Conservation (phyloP, 164 flowering plant species). For the Pachysandra terminalis region DNA sequence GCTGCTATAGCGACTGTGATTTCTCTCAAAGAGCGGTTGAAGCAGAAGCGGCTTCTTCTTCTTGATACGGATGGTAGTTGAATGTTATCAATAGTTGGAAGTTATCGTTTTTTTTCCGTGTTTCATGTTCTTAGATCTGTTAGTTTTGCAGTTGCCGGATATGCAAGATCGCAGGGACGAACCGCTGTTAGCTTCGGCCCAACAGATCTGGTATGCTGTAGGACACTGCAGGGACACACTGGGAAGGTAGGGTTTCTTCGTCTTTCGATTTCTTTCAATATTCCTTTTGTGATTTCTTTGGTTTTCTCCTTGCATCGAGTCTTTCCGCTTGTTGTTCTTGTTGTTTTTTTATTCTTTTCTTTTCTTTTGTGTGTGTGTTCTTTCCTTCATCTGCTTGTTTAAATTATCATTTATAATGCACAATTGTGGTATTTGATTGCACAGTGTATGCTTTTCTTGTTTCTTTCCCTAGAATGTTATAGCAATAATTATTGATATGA, state of each 20-base stretch:
- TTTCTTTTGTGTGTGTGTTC: no score
- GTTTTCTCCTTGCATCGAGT: no score
- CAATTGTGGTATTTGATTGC: neutral
- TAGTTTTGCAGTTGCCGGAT: slow-evolving; percentile 54
- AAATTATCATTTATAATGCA: neutral
- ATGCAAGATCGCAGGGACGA: slow-evolving; percentile 62
- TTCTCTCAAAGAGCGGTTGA: slow-evolving; percentile 61
- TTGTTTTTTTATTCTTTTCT: no score
- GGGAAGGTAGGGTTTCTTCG: slow-evolving; percentile 53
- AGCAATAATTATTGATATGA: neutral
- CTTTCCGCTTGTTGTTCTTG: neutral
- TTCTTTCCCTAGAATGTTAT: neutral
- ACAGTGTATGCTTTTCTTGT: neutral
- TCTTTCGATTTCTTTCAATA: neutral
- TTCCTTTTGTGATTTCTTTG: no score
- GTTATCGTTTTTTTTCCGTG: neutral
- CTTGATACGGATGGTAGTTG: slow-evolving; percentile 78
- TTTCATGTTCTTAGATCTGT: slow-evolving; percentile 12
- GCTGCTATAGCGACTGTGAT: slow-evolving; percentile 65
- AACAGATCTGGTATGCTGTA: slow-evolving; percentile 90
- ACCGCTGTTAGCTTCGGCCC: slow-evolving; percentile 68
- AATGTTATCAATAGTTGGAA: neutral
- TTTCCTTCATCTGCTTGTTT: neutral
- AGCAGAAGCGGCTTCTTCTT: slow-evolving; percentile 67
- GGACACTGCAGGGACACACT: slow-evolving; percentile 90